Conservation (phyloP, 305 asterid genomes). For the Solanum hybrid region DNA sequence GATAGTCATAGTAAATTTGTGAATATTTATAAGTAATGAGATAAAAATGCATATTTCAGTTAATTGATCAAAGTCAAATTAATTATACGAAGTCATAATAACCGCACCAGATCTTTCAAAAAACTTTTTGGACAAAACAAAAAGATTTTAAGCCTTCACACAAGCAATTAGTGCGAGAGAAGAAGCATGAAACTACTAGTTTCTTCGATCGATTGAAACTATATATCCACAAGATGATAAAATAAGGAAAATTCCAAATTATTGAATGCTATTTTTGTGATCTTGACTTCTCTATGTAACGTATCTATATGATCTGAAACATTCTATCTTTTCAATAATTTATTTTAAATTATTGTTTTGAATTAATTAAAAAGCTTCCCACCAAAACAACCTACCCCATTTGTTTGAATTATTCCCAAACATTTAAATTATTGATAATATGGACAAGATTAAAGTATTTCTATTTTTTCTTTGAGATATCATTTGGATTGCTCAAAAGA, state of each 20-base stretch:
- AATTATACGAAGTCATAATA: too few relatives aligned
- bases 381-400: constrained; percentile 3
- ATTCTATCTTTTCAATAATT: neutral
- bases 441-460: neutral
- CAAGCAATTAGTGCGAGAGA: neutral
- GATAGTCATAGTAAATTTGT: too few relatives aligned
- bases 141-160: neutral
- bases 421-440: neutral
- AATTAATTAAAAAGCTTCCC: neutral
- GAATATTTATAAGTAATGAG: too few relatives aligned
- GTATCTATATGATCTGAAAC: neutral
- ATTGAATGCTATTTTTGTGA: neutral
- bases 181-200: neutral
- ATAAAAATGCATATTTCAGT: too few relatives aligned
- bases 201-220: neutral
- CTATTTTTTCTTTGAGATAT: neutral
- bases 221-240: neutral
- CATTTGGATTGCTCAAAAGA: neutral
- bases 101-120: too few relatives aligned
- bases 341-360: neutral
- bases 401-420: neutral
- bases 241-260: neutral
- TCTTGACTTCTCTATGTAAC: neutral
- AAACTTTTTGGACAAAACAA: too few relatives aligned
- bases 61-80: too few relatives aligned